phyloP scores from a whole-genome alignment of 179 eudicot genomes.

The Spergularia azorica region DNA sequence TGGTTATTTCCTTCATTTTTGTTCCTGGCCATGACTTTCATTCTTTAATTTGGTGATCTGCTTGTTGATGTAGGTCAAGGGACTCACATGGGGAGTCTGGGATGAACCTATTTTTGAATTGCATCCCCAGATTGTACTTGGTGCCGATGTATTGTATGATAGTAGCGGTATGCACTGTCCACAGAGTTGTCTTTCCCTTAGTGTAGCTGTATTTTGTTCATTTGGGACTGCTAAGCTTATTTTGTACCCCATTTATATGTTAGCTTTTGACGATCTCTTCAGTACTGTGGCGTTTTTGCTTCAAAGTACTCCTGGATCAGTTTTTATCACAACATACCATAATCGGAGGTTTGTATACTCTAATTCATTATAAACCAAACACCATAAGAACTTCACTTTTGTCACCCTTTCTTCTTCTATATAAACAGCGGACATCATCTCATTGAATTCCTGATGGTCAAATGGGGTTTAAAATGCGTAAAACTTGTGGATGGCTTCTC shows the following conservation, averaged over 20 bases:
- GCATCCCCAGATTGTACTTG: conserved; percentile 70
- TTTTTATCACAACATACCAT: conserved; percentile 87
- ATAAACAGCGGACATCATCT: conserved; percentile 86
- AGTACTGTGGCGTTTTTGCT: conserved; percentile 88
- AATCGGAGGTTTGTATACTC: conserved; percentile 62
- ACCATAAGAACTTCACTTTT: neutral
- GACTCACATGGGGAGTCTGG: conserved; percentile 91
- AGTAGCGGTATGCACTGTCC: conserved; percentile 48
- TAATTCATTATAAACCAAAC: conserved; percentile 3
- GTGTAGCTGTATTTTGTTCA: neutral
- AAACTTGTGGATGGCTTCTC: conserved; percentile 83
- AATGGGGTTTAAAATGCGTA: conserved; percentile 77
- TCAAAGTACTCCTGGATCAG: conserved; percentile 65
- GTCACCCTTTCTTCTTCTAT: conserved; percentile 6
- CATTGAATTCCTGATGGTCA: conserved; percentile 83
- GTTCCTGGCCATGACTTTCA: neutral
- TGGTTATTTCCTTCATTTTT: neutral
- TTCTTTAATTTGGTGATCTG: conserved; percentile 2
- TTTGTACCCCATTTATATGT: conserved; percentile 13
- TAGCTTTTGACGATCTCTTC: conserved; percentile 90
- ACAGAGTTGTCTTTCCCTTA: neutral
- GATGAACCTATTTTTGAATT: conserved; percentile 61
- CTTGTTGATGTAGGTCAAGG: conserved; percentile 54
- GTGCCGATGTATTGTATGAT: conserved; percentile 93
- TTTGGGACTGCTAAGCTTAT: conserved; percentile 1